Conservation (phyloP, 2,329 filamentous ascomycete genomes). For the Ophiostoma triangulosporum region DNA sequence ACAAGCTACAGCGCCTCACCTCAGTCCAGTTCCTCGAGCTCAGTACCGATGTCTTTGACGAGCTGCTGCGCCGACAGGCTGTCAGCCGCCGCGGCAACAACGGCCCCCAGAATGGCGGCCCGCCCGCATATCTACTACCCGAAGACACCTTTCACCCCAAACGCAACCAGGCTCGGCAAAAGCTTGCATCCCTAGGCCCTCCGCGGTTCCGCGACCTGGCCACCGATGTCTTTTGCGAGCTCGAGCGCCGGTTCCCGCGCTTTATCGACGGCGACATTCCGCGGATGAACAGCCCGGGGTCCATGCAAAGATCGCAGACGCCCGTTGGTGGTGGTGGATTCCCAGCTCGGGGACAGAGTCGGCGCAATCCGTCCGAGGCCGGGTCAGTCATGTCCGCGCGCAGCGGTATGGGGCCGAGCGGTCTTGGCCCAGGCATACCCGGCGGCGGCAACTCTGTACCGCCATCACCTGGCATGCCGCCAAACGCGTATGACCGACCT, state of each 20-base stretch:
- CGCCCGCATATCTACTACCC: constrained; percentile 67
- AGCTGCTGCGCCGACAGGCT: constrained; percentile 75
- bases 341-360: constrained; percentile 37
- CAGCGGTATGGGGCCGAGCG: constrained; percentile 17
- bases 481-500: constrained; percentile 59
- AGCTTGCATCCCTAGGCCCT: constrained; percentile 76
- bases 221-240: constrained; percentile 89
- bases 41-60: constrained; percentile 94
- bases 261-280: constrained; percentile 59
- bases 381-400: constrained; percentile 41
- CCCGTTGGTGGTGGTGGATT: constrained; percentile 38
- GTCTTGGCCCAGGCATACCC: constrained; percentile 11
- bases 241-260: constrained; percentile 77
- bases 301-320: constrained; percentile 46
- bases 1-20: constrained; percentile 84
- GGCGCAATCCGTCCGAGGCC: constrained; percentile 46
- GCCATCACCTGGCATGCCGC: constrained; percentile 43
- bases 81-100: constrained; percentile 41
- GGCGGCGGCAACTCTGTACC: constrained; percentile 28
- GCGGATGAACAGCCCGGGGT: constrained; percentile 55
- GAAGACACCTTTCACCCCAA: constrained; percentile 89
- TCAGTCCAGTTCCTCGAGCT: constrained; percentile 92
- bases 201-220: constrained; percentile 83
- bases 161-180: constrained; percentile 92
- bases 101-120: constrained; percentile 31